Evolutionary conservation across 257 asterid species (phyloP).

Genomic region (Ocimum tenuiflorum): DNA sequence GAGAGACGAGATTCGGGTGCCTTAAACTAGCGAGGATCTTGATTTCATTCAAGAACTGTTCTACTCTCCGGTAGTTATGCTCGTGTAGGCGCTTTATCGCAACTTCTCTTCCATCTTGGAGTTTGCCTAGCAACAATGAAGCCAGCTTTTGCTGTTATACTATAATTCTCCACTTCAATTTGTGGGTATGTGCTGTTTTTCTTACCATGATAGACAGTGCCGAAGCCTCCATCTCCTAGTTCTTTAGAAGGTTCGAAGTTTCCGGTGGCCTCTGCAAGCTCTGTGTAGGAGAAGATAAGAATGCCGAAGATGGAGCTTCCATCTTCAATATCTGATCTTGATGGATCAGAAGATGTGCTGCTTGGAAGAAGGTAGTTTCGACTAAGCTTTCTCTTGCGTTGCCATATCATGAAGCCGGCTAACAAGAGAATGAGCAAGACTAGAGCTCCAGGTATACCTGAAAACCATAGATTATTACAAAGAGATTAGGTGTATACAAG

Average conservation of each 20-base stretch:
- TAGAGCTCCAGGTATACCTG: constrained; percentile 30
- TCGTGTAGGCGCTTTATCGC: constrained; percentile 76
- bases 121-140: constrained; percentile 41
- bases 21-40: constrained; percentile 52
- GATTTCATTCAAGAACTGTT: constrained; percentile 68
- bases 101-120: constrained; percentile 72
- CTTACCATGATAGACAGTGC: constrained; percentile 72
- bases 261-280: constrained; percentile 54
- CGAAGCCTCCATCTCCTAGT: constrained; percentile 82
- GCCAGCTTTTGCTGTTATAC: no score
- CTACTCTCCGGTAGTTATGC: constrained; percentile 59
- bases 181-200: no score
- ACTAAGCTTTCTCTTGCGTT: constrained; percentile 25
- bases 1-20: constrained; percentile 63
- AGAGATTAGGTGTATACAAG: no score
- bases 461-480: background rate
- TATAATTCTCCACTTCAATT: no score
- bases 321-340: constrained; percentile 33
- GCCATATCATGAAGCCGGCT: constrained; percentile 15
- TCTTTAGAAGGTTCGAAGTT: constrained; percentile 51
- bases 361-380: constrained; percentile 27
- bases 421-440: constrained; percentile 9
- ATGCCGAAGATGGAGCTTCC: constrained; percentile 43
- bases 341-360: constrained; percentile 31
- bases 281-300: constrained; percentile 52